Base-by-base conservation (phyloP, 768 basidiomycete genomes). In the Hysterangium stoloniferum region DNA sequence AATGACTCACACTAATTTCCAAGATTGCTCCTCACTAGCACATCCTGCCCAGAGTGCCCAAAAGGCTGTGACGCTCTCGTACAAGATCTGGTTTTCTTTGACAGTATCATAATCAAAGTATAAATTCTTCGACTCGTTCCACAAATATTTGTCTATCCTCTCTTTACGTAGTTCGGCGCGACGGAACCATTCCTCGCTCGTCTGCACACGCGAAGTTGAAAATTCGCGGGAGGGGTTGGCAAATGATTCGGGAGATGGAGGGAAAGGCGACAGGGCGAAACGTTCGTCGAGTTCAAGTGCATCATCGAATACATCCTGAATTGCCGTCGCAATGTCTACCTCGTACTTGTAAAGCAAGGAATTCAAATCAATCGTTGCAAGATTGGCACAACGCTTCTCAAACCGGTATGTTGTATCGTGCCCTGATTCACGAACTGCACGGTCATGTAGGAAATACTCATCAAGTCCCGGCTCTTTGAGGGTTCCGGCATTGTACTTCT, bases 21-120 rank as follows among this genome's bases (percentile, higher is more conserved):
- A 84, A 49, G 86, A 86, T 66, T 99, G 95, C 58, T 93, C 85
- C 58, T 97, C 95, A 54, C 90, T 94, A 34, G 94, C 93, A 65
- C 91, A 95, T 11, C 95, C 95, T 12, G 92, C 92, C 95, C 95
- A 99, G 31, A 99, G 74, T 32, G 91, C 79, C 93, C 94, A 99
- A 66, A 93, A 86, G 24, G 86, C 76, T 0, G 95, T 99, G n/a
- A 92, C 96, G 62, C 86, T 88, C 72, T 99, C 95, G 62, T 98
- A 99, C 58, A 94, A 64, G 55, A 84, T 90, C 73, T 95, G 92
- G 67, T 83, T 84, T 73, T 88, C 82, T 66, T 86, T 78, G 49
- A 81, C 86, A 15, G 89, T 94, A 64, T 99, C 95, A 59, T 94
- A 98, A 65, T 99, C 95, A 61, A 90, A 94, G 74, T 95, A 98